phyloP scores from a whole-genome alignment of 164 flowering plant genomes.

The Kalanchoe fedtschenkoi region DNA sequence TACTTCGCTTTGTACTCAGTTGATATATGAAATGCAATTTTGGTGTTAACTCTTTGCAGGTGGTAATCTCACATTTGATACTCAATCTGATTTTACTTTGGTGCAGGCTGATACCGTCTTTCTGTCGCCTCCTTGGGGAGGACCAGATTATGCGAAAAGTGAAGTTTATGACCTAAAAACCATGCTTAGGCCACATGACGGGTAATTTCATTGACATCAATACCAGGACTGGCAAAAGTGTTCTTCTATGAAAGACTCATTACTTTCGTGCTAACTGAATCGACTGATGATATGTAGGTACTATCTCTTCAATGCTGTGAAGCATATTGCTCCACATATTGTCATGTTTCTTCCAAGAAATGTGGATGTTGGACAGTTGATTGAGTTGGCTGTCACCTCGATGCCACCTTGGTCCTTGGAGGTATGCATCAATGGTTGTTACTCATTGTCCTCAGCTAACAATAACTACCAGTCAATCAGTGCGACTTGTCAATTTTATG shows the following conservation, averaged over 20 bases:
- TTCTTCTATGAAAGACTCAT: neutral
- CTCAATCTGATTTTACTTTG: neutral
- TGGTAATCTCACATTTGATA: neutral
- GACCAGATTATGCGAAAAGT: constrained; percentile 71
- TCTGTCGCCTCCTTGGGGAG: constrained; percentile 99
- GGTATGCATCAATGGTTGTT: constrained; percentile 19
- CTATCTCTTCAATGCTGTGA: constrained; percentile 50
- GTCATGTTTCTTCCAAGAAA: constrained; percentile 96
- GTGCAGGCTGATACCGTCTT: constrained; percentile 76
- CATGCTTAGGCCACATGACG: constrained; percentile 81
- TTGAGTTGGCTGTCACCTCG: constrained; percentile 54
- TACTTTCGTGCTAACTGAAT: constrained; percentile 6
- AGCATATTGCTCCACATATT: constrained; percentile 46
- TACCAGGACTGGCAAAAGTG: too few species aligned
- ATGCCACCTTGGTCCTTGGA: constrained; percentile 73
- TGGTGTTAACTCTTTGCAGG: neutral
- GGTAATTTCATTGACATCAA: constrained; percentile 25
- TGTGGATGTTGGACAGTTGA: constrained; percentile 74
- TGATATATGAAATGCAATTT: neutral
- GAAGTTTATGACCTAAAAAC: constrained; percentile 51
- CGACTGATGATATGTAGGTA: constrained; percentile 22
- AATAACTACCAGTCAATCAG: constrained; percentile 6
- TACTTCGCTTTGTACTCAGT: neutral
- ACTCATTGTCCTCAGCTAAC: neutral
- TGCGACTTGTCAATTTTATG: too few species aligned